Percentiles rank a stretch among this genome's conserved stretches.
phyloP scores from a whole-genome alignment of 1,284 basidiomycete genomes.

The Austroboletus niveus region DNA sequence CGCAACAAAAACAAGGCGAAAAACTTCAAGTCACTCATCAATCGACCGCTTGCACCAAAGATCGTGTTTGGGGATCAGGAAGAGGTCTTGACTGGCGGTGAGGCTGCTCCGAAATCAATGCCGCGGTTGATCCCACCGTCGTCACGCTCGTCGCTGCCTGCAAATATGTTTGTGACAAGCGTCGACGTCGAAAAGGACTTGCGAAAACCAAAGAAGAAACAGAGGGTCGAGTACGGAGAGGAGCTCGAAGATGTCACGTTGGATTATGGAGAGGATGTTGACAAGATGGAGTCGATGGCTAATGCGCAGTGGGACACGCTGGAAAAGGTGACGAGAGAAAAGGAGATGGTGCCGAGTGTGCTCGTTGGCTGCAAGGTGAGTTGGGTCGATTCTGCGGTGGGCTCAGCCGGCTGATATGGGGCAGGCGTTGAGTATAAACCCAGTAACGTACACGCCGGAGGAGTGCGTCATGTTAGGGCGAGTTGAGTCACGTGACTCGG shows the following conservation, averaged over 20 bases:
- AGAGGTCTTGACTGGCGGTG: conserved; percentile 12
- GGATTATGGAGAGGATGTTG: conserved; percentile 12
- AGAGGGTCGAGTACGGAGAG: conserved; percentile 8
- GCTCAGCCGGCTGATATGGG: not conserved
- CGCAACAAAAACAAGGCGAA: conserved; percentile 75
- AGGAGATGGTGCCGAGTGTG: conserved; percentile 2
- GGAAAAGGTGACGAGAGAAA: conserved; percentile 1
- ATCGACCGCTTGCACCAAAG: conserved; percentile 47
- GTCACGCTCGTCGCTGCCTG: conserved; percentile 24
- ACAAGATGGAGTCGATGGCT: conserved; percentile 10
- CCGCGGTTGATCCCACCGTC: conserved; percentile 60
- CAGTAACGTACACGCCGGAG: conserved; percentile 27
- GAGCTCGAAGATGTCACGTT: not conserved
- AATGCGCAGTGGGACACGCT: conserved; percentile 18
- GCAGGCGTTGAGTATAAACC: conserved; percentile 27
- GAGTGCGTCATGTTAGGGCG: conserved; percentile 16
- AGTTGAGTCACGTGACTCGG: conserved; percentile 8
- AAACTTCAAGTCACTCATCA: conserved; percentile 57
- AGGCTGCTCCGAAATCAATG: not conserved
- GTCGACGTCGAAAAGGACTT: conserved; percentile 32
- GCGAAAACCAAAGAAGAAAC: conserved; percentile 12
- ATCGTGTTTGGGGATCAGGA: conserved; percentile 52
- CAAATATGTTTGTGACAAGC: conserved; percentile 35
- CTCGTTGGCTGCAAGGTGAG: conserved; percentile 30
- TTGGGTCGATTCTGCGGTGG: not conserved